Evolutionary conservation across 108 stramenopile genomes (phyloP), one percentile per base, ranked within the genome.

Genomic region (Cyclotella sp.): DNA sequence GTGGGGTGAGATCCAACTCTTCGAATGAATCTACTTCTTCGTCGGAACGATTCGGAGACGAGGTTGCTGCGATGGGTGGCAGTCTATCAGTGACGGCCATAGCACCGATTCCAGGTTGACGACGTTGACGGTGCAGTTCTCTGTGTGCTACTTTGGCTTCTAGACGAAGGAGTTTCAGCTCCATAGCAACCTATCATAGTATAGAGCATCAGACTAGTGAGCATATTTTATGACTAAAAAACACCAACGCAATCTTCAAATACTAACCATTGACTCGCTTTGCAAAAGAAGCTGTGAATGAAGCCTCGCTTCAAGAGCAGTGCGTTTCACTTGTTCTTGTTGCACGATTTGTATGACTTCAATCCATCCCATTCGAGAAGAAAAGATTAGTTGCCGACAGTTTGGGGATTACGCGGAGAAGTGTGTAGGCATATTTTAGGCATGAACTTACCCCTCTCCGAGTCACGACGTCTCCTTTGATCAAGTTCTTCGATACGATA

Each of bases 221-320:
- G 19, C 7, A 39, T 12, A 39, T 61, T 39, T 34, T 61, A 15
- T 6, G 11, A 45, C n/a, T 28, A 61, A 21, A 73, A 46, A 29
- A 39, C 24, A 30, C 0, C 63, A 26, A 12, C 30, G 9, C 44
- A 64, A 43, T 5, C n/a, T n/a, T 53, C 15, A 34, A 30, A 15
- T 14, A 63, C 79, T 70, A 58, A 86, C 85, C 85, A 86, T 86
- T 44, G 83, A 73, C 63, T 86, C 85, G 62, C 74, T 79, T 43
- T 86, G 85, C 58, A 84, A 44, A 29, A 86, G 75, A 19, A 86
- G 78, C 51, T 86, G 85, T 3, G 85, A 71, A 63, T 86, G 85
- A 43, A 86, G 75, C 41, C 83, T 75, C 24, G 69, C 58, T 70
- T 86, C 83, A 18, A 86, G 66, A 11, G 85, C 82, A 9, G 78